Evolutionary conservation across 83 land plant species (phyloP).

Genomic region (Picea abies): DNA sequence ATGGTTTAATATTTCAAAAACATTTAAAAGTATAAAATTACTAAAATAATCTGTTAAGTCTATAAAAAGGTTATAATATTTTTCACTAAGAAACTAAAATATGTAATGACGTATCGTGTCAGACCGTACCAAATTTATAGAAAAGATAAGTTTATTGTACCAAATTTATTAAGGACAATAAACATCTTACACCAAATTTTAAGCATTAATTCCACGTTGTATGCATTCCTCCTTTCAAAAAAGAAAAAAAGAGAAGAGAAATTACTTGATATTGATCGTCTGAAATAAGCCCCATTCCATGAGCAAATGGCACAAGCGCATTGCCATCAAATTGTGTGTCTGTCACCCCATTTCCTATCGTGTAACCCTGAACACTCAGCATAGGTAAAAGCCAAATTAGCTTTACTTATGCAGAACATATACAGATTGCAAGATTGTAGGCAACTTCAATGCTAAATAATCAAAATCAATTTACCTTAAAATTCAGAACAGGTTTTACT

Average conservation of each 20-base stretch:
- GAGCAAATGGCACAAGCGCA: constrained; percentile 92
- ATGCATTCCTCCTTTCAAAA: no score
- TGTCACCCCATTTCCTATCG: constrained; percentile 92
- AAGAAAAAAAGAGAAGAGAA: neutral
- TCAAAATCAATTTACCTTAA: constrained; percentile 58
- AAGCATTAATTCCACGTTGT: no score
- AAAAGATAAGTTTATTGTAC: no score
- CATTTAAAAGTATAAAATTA: no score
- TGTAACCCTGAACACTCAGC: constrained; percentile 70
- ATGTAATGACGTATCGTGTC: no score
- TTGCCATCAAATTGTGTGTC: constrained; percentile 79
- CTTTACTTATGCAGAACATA: neutral
- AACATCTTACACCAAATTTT: no score
- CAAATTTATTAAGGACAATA: no score
- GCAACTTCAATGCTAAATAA: neutral
- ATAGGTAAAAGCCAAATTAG: neutral
- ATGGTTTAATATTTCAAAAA: no score
- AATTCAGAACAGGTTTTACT: constrained; percentile 60
- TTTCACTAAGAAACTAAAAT: no score
- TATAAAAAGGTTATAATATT: no score
- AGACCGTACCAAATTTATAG: no score
- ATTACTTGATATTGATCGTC: constrained; percentile 62
- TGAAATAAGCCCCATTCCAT: constrained; percentile 97
- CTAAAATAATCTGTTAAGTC: no score
- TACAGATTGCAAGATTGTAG: neutral